phyloP scores from a whole-genome alignment of 116 monocot species.

The Trichopus zeylanicus region DNA sequence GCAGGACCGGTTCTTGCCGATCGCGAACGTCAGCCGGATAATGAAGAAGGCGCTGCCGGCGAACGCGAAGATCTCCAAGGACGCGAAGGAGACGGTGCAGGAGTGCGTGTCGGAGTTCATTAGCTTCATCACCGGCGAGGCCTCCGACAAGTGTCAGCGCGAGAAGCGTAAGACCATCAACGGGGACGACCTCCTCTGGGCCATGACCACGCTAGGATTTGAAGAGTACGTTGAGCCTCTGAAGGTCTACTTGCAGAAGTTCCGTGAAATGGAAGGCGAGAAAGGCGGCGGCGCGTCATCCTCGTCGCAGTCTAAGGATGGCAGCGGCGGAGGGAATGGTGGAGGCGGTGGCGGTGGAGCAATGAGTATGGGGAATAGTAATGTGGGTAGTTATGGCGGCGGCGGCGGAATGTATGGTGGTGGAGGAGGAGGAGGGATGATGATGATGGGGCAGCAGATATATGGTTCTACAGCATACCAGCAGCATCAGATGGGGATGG shows the following conservation, averaged over 20 bases:
- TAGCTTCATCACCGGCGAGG: slow-evolving; percentile 50
- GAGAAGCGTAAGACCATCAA: slow-evolving; percentile 68
- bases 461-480: slow-evolving; percentile 1
- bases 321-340: neutral
- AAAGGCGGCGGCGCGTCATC: slow-evolving; percentile 12
- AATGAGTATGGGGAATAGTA: neutral
- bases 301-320: slow-evolving; percentile 2
- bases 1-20: slow-evolving; percentile 56
- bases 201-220: slow-evolving; percentile 53
- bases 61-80: slow-evolving; percentile 50
- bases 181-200: slow-evolving; percentile 57
- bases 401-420: neutral
- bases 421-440: neutral
- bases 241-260: slow-evolving; percentile 26
- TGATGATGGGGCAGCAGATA: slow-evolving; percentile 10
- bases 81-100: slow-evolving; percentile 43
- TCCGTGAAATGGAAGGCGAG: slow-evolving; percentile 43
- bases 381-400: slow-evolving; percentile 4
- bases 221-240: slow-evolving; percentile 35
- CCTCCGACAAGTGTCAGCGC: slow-evolving; percentile 49
- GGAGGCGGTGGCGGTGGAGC: neutral
- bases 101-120: slow-evolving; percentile 53
- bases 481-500: neutral
- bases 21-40: slow-evolving; percentile 62
- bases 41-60: slow-evolving; percentile 56